A percentile compares a stretch with the other conserved stretches of the same genome.
phyloP scores from a whole-genome alignment of 257 asterid species.

The Gentiana dahurica region DNA sequence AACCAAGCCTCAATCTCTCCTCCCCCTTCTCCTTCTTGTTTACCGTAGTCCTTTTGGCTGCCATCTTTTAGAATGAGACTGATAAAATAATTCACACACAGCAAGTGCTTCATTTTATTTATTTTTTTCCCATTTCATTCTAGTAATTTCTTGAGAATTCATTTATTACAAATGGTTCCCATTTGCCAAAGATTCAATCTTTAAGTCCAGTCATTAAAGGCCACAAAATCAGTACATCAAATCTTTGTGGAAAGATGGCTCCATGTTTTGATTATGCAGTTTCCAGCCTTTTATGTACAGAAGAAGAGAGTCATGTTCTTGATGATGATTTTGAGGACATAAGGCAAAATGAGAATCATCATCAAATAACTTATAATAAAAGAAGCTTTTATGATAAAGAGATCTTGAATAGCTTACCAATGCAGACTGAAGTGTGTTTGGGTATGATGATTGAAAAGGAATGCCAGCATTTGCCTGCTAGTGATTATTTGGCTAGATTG shows the following conservation, averaged over 20 bases:
- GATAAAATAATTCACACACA: not conserved
- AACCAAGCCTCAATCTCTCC: not conserved
- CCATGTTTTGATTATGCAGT: conserved; percentile 24
- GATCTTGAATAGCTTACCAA: conserved; percentile 17
- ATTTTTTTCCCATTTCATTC: conserved; percentile 7
- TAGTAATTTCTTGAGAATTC: not conserved
- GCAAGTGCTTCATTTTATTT: not conserved
- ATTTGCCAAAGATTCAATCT: conserved; percentile 10
- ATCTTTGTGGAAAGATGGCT: conserved; percentile 15
- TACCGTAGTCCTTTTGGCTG: conserved; percentile 3
- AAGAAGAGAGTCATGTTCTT: conserved; percentile 21
- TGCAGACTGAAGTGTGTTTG: conserved; percentile 28
- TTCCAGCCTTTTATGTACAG: conserved; percentile 34
- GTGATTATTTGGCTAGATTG: conserved; percentile 30
- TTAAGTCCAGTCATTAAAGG: conserved; percentile 5
- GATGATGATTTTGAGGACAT: conserved; percentile 18
- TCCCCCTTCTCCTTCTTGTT: not conserved
- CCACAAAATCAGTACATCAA: not conserved
- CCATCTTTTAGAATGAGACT: not conserved
- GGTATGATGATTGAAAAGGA: conserved; percentile 30
- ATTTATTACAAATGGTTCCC: not conserved
- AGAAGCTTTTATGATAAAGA: conserved; percentile 14
- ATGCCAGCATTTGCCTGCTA: conserved; percentile 26
- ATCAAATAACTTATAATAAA: conserved; percentile 8
- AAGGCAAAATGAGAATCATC: conserved; percentile 15